Conservation (phyloP, 257 asterid species). For the Datura wrightii region DNA sequence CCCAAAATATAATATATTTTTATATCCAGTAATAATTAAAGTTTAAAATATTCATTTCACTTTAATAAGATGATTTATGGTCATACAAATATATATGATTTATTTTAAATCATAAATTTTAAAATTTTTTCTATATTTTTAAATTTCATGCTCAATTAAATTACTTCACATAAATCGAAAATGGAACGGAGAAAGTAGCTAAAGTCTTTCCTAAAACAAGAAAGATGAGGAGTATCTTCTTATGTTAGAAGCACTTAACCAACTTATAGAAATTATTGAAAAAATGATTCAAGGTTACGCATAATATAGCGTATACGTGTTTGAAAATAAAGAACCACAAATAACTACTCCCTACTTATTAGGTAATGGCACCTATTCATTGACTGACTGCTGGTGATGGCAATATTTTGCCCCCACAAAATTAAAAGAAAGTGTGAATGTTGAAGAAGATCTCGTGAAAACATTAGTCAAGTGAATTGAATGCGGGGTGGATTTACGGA, state of each 20-base stretch:
- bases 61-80: too few species aligned
- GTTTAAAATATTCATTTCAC: too few species aligned
- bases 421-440: not conserved
- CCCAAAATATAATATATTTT: too few species aligned
- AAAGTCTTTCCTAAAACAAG: too few species aligned
- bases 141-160: too few species aligned
- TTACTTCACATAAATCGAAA: too few species aligned
- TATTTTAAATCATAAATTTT: too few species aligned
- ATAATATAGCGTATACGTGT: not conserved
- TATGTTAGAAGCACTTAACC: not conserved
- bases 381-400: not conserved
- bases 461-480: not conserved
- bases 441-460: not conserved
- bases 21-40: too few species aligned
- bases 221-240: not conserved
- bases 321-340: not conserved
- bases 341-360: not conserved
- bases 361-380: slow-evolving; percentile 12
- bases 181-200: too few species aligned
- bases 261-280: not conserved
- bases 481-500: not conserved
- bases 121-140: too few species aligned
- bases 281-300: slow-evolving; percentile 17
- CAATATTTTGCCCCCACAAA: not conserved
- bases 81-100: too few species aligned